Evolutionary conservation across 2,329 filamentous ascomycete genomes (phyloP).

Genomic region (Bipolaris bicolor): DNA sequence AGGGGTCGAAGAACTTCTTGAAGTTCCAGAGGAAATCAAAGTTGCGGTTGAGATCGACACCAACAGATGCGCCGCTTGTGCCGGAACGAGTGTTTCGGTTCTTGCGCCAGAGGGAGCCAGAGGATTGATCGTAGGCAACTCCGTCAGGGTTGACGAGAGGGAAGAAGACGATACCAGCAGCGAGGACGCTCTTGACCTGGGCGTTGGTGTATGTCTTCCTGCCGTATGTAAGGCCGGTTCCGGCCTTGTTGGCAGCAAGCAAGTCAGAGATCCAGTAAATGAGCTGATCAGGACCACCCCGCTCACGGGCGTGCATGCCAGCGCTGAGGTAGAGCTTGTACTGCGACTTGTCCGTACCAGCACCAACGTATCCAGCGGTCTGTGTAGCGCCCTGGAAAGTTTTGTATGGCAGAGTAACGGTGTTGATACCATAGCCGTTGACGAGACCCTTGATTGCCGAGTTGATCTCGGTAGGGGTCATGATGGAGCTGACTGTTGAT

Average conservation of each 20-base stretch:
- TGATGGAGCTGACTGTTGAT: slow-evolving; percentile 51
- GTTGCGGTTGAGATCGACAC: slow-evolving; percentile 48
- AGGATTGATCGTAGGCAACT: slow-evolving; percentile 44
- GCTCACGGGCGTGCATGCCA: slow-evolving; percentile 64
- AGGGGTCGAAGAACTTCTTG: slow-evolving; percentile 53
- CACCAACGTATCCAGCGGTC: slow-evolving; percentile 54
- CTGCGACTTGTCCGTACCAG: slow-evolving; percentile 50
- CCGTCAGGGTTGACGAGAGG: slow-evolving; percentile 47
- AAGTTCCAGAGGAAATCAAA: slow-evolving; percentile 65
- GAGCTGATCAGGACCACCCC: slow-evolving; percentile 62
- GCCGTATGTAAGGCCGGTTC: slow-evolving; percentile 60
- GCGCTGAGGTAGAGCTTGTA: slow-evolving; percentile 60
- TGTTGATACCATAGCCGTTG: slow-evolving; percentile 49
- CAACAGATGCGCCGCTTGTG: slow-evolving; percentile 31
- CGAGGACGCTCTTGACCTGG: slow-evolving; percentile 60
- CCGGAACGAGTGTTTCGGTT: slow-evolving; percentile 52
- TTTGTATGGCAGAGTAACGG: slow-evolving; percentile 53
- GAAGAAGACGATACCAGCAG: slow-evolving; percentile 61
- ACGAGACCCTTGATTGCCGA: slow-evolving; percentile 55
- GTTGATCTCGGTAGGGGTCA: slow-evolving; percentile 55
- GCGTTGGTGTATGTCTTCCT: slow-evolving; percentile 58
- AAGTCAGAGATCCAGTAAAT: slow-evolving; percentile 65
- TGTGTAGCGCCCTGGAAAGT: slow-evolving; percentile 54
- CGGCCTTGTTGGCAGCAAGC: slow-evolving; percentile 58
- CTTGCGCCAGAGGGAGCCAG: slow-evolving; percentile 45